These are phyloP conservation scores for Hypoxylon lienhwacheense DNA, from an alignment of 495 filamentous ascomycete species.

Conservation along the genomic window DNA sequence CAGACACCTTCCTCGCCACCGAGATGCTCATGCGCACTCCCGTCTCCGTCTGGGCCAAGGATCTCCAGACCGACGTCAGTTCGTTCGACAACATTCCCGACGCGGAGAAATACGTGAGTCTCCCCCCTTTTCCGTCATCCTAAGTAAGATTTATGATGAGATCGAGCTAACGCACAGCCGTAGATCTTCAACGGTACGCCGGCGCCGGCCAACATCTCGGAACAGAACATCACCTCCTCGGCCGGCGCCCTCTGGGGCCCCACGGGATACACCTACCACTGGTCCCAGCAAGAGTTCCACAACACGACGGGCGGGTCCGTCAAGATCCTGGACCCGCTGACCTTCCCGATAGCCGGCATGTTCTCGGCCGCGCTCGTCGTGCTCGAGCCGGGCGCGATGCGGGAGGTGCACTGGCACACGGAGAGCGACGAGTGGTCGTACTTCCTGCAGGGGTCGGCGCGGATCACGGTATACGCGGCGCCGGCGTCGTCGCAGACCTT, in stretches of 20 bases:
- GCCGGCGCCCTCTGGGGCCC: constrained; percentile 57
- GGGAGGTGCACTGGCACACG: constrained; percentile 82
- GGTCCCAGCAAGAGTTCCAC: constrained; percentile 62
- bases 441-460: constrained; percentile 67
- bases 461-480: constrained; percentile 67
- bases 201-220: constrained; percentile 59
- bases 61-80: constrained; percentile 58
- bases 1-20: constrained; percentile 67
- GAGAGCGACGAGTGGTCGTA: constrained; percentile 76
- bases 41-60: constrained; percentile 64
- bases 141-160: background rate
- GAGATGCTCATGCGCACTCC: constrained; percentile 66
- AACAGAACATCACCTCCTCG: constrained; percentile 63
- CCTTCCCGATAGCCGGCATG: constrained; percentile 61
- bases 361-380: constrained; percentile 67
- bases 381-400: constrained; percentile 70
- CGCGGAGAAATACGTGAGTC: constrained; percentile 57
- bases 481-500: constrained; percentile 65
- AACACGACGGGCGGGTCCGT: constrained; percentile 63
- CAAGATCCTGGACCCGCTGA: constrained; percentile 66
- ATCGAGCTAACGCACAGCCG: background rate
- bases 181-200: constrained; percentile 67
- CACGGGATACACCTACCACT: constrained; percentile 66
- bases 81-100: constrained; percentile 61
- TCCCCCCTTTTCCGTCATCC: background rate